Percentiles rank a stretch among this genome's conserved stretches.
Conservation (phyloP, 1,139 yeast species). For the Hanseniaspora uvarum region DNA sequence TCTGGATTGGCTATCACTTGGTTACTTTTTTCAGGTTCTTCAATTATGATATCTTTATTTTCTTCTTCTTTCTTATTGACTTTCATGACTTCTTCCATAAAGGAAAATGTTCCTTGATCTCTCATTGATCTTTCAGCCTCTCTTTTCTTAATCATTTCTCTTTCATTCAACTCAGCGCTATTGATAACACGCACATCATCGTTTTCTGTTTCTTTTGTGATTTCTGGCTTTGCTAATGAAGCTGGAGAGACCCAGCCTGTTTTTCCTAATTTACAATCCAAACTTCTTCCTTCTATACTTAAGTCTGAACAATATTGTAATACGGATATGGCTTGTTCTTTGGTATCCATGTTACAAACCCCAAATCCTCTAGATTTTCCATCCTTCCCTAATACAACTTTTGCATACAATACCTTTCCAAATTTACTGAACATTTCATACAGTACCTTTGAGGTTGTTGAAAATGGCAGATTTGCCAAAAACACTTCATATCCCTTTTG, state of each 20-base stretch:
- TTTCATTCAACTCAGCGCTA: constrained; percentile 17
- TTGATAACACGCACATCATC: constrained; percentile 20
- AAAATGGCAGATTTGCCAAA: constrained; percentile 73
- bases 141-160: constrained; percentile 15
- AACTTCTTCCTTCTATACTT: constrained; percentile 55
- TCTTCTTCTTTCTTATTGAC: not conserved
- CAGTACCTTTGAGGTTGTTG: constrained; percentile 72
- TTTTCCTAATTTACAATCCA: constrained; percentile 63
- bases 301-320: constrained; percentile 55
- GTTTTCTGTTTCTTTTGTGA: constrained; percentile 21
- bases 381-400: constrained; percentile 54
- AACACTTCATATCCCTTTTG: constrained; percentile 55
- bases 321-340: constrained; percentile 54
- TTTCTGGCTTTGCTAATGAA: constrained; percentile 21
- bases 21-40: not conserved
- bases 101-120: constrained; percentile 15
- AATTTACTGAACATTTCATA: constrained; percentile 72
- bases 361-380: constrained; percentile 87
- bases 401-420: constrained; percentile 73
- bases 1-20: not conserved
- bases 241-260: constrained; percentile 23
- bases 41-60: not conserved
- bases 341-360: constrained; percentile 51
- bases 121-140: constrained; percentile 17
- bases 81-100: constrained; percentile 13